Percentiles rank a stretch among this genome's conserved stretches.
Conservation (phyloP, 139 green algal genomes). For the Chlamydomonas schloesseri region DNA sequence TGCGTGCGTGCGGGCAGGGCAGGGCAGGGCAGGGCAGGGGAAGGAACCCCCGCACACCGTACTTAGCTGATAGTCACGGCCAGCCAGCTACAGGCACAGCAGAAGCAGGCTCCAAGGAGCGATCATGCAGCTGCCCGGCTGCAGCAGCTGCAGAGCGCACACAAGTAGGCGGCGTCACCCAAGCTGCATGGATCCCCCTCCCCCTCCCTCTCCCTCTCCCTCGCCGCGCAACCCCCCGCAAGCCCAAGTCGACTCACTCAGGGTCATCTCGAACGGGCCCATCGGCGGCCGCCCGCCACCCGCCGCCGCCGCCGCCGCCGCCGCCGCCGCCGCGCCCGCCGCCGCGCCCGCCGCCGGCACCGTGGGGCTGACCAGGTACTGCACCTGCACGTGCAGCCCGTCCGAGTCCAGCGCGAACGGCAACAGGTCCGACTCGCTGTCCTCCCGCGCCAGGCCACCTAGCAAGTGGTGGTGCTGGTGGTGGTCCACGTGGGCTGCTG, state of each 20-base stretch:
- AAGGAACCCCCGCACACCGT: background rate
- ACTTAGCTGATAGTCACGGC: background rate
- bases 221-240: too few species aligned
- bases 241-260: too few species aligned
- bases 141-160: too few species aligned
- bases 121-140: too few species aligned
- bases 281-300: background rate
- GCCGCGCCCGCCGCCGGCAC: background rate
- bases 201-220: too few species aligned
- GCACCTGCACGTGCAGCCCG: slow-evolving; percentile 1
- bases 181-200: too few species aligned
- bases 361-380: background rate
- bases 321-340: background rate
- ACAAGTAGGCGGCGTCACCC: too few species aligned
- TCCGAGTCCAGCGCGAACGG: slow-evolving; percentile 39
- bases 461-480: background rate
- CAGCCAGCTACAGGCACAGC: too few species aligned
- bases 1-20: too few species aligned
- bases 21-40: background rate
- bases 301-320: background rate
- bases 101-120: too few species aligned
- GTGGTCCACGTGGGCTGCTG: background rate
- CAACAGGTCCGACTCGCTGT: slow-evolving; percentile 35
- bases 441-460: background rate
- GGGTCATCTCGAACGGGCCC: slow-evolving; percentile 5